Conservation (phyloP, 225 moss, liverwort and hornwort species). For the Physcomitrellopsis africana region DNA sequence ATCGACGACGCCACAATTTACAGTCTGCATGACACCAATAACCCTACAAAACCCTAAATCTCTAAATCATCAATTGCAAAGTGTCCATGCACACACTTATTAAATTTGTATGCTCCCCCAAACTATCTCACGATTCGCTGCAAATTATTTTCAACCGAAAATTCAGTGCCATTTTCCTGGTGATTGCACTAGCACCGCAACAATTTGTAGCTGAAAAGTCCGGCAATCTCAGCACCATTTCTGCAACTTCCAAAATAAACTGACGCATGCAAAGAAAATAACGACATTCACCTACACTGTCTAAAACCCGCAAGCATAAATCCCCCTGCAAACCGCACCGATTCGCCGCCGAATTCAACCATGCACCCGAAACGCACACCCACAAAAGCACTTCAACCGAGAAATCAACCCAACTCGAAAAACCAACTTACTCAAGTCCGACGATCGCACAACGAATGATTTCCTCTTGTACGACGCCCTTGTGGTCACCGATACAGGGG, state of each 20-base stretch:
- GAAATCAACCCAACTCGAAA: not conserved
- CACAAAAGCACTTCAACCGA: not conserved
- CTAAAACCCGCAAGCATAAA: not conserved
- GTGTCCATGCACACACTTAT: not conserved
- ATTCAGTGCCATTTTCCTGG: not conserved
- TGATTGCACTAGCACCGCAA: not conserved
- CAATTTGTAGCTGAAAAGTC: not conserved
- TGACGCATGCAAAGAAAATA: not conserved
- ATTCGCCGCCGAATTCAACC: not conserved
- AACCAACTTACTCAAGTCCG: slow-evolving; percentile 42
- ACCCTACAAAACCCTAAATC: slow-evolving; percentile 24
- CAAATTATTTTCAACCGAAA: not conserved
- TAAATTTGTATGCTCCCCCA: not conserved
- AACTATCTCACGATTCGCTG: not conserved
- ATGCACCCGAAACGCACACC: not conserved
- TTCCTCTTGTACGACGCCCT: slow-evolving; percentile 26
- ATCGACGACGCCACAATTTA: not conserved
- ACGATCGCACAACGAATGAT: slow-evolving; percentile 37
- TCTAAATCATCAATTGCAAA: not conserved
- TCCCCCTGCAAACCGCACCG: not conserved
- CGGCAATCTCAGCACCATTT: not conserved
- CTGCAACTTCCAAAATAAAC: not conserved
- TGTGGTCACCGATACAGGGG: slow-evolving; percentile 28
- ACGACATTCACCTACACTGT: not conserved
- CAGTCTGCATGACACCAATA: not conserved